Conservation (phyloP, 208 protist species). For the Porcisia deanei region DNA sequence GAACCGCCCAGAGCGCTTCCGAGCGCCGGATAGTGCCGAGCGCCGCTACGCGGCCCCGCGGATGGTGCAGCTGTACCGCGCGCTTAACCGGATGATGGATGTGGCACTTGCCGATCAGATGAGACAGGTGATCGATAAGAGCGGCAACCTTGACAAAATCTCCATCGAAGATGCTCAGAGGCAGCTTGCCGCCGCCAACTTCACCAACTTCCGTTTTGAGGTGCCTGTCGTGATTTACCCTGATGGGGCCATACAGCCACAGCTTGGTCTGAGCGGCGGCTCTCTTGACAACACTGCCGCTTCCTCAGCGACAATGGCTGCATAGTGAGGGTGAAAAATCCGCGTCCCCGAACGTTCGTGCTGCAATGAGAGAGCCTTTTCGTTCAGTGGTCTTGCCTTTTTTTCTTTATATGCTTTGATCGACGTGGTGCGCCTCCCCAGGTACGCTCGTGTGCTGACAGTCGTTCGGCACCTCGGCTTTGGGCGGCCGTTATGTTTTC, state of each 20-base stretch:
- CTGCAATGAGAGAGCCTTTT: not conserved
- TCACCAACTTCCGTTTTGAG: slow-evolving; percentile 66
- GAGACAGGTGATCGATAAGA: slow-evolving; percentile 26
- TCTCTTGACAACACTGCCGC: not conserved
- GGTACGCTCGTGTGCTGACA: not conserved
- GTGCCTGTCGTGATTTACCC: slow-evolving; percentile 86
- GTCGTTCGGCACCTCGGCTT: not conserved
- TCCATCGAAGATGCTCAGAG: slow-evolving; percentile 59
- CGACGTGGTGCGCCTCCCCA: not conserved
- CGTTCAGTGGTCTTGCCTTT: not conserved
- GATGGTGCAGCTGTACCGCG: slow-evolving; percentile 89
- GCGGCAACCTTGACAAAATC: slow-evolving; percentile 36
- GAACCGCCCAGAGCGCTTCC: slow-evolving; percentile 85
- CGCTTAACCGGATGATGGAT: slow-evolving; percentile 84
- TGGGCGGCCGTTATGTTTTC: not conserved
- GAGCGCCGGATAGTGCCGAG: slow-evolving; percentile 74
- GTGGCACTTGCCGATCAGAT: slow-evolving; percentile 81
- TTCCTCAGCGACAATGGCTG: slow-evolving; percentile 4
- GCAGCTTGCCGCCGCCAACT: slow-evolving; percentile 45
- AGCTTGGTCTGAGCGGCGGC: slow-evolving; percentile 61
- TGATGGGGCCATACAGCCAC: slow-evolving; percentile 54
- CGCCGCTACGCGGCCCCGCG: slow-evolving; percentile 79
- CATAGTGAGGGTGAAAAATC: slow-evolving; percentile 3
- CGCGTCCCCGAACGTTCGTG: not conserved
- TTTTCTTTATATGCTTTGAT: not conserved